Base-by-base conservation (phyloP, 345 rosid genomes). In the Salix brachista region DNA sequence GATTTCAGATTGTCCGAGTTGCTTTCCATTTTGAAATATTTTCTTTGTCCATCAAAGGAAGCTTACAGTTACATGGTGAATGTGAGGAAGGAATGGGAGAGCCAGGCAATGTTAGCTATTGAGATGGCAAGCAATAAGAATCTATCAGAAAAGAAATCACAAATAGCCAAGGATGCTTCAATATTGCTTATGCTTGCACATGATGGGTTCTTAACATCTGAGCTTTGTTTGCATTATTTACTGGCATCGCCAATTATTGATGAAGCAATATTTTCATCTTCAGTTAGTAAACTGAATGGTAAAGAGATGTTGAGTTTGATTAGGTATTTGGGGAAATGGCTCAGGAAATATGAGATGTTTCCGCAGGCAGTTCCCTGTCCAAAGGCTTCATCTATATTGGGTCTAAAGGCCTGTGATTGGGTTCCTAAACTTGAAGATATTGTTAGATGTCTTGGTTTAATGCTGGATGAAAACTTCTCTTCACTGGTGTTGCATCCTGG, bases 201-300 rank as follows among this genome's bases (percentile, higher is more conserved):
- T 68, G 98, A 95, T 68, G 91, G 88, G 71, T 95, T 93, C 84
- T 83, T 87, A 11, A 75, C 78, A 52, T 74, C 94, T 1, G 97
- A 95, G 87, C 93, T 89, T 68, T 93, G 97, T 72, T 80, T 95
- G 78, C 99, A 95, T 88, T 87, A 87, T 86, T 77, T 95, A 81
- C 32, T 95, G 30, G 87, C 90, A 50, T 88, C 90, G 0, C 65
- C 81, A 0, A 83, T 83, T 76, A 67, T 90, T 17, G 97, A 95
- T 79, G 97, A 90, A 74, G 87, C 85, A 82, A 75, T 90, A 68
- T 78, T 95, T 60, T 85, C 97, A 9, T 86, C 88, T 67, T 79
- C 94, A 11, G 79, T 93, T 1, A 84, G 84, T 61, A 93, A 88
- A 79, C 62, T 93, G 84, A 90, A 70, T 37, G 94, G 88, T 19